A percentile compares a stretch with the other conserved stretches of the same genome.
These are phyloP conservation scores for Neonectria coccinea DNA, from an alignment of 2,329 filamentous ascomycete species.

Conservation along the genomic window DNA sequence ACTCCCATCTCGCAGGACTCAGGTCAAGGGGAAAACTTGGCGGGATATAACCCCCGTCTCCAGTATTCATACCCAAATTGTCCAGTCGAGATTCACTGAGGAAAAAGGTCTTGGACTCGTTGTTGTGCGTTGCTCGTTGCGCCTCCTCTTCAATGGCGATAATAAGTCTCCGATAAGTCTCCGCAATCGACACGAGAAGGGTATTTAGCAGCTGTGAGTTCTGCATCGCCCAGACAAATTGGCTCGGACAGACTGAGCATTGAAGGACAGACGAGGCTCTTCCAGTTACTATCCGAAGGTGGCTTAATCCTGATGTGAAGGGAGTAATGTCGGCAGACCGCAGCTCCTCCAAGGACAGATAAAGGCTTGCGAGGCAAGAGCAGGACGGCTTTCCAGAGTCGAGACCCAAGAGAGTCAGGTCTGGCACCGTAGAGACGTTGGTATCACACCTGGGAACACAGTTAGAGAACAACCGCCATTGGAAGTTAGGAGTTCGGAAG, in stretches of 20 bases:
- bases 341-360: conserved; percentile 42
- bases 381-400: conserved; percentile 33
- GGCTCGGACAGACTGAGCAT: conserved; percentile 39
- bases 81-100: conserved; percentile 26
- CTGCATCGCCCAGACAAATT: conserved; percentile 46
- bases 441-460: conserved; percentile 31
- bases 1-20: conserved; percentile 36
- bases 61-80: not conserved
- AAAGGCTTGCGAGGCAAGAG: conserved; percentile 42
- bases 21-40: conserved; percentile 30
- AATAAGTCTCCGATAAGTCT: conserved; percentile 41
- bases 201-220: conserved; percentile 44
- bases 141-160: conserved; percentile 39
- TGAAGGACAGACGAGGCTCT: conserved; percentile 35
- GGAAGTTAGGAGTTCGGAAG: not conserved
- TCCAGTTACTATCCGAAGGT: conserved; percentile 33
- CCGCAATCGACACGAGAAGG: conserved; percentile 40
- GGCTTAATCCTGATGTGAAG: conserved; percentile 34
- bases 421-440: conserved; percentile 20
- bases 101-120: conserved; percentile 33
- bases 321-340: conserved; percentile 35
- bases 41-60: not conserved
- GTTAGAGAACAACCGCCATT: conserved; percentile 23
- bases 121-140: conserved; percentile 29
- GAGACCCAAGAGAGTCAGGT: conserved; percentile 25